These are phyloP conservation scores for Aspergillus brasiliensis DNA, from an alignment of 2,329 filamentous ascomycete species.

Conservation along the genomic window DNA sequence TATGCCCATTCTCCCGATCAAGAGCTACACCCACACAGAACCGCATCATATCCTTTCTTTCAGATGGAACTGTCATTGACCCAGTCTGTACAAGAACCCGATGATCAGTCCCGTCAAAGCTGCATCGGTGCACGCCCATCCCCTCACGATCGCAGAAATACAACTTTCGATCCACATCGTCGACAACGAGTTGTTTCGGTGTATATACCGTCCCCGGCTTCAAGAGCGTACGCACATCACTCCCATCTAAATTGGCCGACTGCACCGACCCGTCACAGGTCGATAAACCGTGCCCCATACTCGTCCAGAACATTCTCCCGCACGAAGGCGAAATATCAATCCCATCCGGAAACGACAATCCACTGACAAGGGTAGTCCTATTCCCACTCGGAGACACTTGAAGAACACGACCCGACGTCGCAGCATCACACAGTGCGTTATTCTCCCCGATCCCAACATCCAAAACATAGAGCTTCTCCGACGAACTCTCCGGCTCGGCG, in stretches of 20 bases:
- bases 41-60: conserved; percentile 33
- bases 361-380: conserved; percentile 17
- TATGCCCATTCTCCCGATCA: conserved; percentile 43
- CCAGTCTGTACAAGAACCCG: conserved; percentile 45
- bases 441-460: conserved; percentile 29
- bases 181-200: conserved; percentile 46
- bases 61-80: conserved; percentile 21
- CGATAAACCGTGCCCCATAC: conserved; percentile 47
- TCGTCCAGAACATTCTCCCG: conserved; percentile 53
- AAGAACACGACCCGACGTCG: conserved; percentile 14
- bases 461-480: conserved; percentile 18
- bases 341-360: conserved; percentile 47
- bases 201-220: conserved; percentile 52
- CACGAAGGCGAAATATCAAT: conserved; percentile 41
- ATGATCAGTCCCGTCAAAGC: conserved; percentile 37
- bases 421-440: conserved; percentile 12
- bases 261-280: conserved; percentile 47
- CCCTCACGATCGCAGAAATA: conserved; percentile 52
- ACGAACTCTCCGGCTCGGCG: background rate
- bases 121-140: conserved; percentile 37
- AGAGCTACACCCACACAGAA: conserved; percentile 63
- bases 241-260: conserved; percentile 53
- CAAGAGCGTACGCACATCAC: conserved; percentile 47
- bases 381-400: conserved; percentile 19
- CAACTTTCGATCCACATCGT: conserved; percentile 28